Percentiles rank a stretch among this genome's conserved stretches.
Evolutionary conservation across 129 eudicot genomes (phyloP).

Genomic region (Rutidosis leptorrhynchoides): DNA sequence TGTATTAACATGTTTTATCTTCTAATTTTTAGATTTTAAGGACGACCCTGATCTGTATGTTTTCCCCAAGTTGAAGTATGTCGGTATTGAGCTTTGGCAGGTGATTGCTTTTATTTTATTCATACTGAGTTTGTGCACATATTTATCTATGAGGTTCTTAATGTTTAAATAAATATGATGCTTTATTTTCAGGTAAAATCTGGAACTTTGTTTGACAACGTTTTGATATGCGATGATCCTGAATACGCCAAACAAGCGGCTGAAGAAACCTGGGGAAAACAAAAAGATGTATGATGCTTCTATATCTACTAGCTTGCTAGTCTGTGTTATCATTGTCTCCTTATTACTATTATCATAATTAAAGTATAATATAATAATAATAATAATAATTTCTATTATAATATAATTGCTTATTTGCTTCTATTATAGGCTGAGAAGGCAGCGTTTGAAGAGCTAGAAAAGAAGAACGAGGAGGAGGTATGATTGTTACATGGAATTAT

Average conservation of each 20-base stretch:
- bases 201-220: conserved; percentile 74
- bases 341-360: neutral
- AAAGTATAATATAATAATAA: no score
- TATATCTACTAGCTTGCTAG: conserved; percentile 1
- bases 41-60: conserved; percentile 97
- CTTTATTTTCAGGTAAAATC: conserved; percentile 71
- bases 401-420: no score
- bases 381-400: no score
- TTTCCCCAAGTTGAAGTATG: conserved; percentile 85
- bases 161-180: neutral
- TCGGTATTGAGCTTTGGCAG: conserved; percentile 98
- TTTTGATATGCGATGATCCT: conserved; percentile 19
- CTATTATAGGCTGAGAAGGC: conserved; percentile 74
- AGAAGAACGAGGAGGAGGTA: conserved; percentile 80
- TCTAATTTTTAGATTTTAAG: conserved; percentile 61
- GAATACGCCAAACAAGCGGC: conserved; percentile 54
- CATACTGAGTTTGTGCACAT: neutral
- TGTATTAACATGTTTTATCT: neutral
- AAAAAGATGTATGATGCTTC: conserved; percentile 66
- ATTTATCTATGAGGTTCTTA: neutral
- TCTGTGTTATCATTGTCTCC: neutral
- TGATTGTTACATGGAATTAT: neutral
- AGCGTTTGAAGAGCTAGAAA: conserved; percentile 89
- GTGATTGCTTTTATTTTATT: conserved; percentile 26
- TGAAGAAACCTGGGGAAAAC: conserved; percentile 93